phyloP scores from a whole-genome alignment of 164 flowering plant species.

The Macadamia integrifolia region DNA sequence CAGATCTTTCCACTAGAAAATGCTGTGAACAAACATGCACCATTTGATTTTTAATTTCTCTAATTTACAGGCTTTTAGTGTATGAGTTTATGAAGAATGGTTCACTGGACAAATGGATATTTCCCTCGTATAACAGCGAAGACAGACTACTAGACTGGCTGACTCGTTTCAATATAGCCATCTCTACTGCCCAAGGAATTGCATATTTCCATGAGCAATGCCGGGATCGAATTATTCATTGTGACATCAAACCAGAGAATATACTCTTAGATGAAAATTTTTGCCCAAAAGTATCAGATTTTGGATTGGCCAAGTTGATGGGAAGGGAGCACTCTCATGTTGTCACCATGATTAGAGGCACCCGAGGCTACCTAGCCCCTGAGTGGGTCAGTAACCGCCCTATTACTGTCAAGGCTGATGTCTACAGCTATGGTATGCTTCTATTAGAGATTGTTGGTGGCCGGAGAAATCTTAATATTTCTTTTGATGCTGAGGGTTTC shows the following conservation, averaged over 20 bases:
- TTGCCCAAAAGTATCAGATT: conserved; percentile 88
- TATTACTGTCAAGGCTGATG: conserved; percentile 91
- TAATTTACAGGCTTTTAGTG: conserved; percentile 63
- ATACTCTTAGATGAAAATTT: conserved; percentile 83
- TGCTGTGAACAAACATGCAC: background rate
- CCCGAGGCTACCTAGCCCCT: conserved; percentile 91
- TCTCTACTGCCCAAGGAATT: conserved; percentile 83
- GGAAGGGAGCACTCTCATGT: conserved; percentile 89
- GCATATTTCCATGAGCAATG: conserved; percentile 97
- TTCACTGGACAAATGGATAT: conserved; percentile 92
- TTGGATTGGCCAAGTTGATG: conserved; percentile 93
- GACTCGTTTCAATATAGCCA: conserved; percentile 69
- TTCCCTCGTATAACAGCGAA: conserved; percentile 36
- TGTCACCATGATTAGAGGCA: conserved; percentile 89
- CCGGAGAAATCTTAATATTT: conserved; percentile 84
- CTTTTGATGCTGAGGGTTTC: conserved; percentile 66
- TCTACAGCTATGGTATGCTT: conserved; percentile 95
- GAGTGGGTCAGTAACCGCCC: conserved; percentile 95
- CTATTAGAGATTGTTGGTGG: conserved; percentile 91
- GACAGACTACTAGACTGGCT: conserved; percentile 65
- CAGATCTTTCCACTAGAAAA: too few relatives aligned
- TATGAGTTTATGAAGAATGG: conserved; percentile 92
- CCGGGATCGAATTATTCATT: conserved; percentile 76
- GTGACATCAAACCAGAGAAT: conserved; percentile 95
- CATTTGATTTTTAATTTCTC: background rate